These are phyloP conservation scores for Cutaneotrichosporon curvatum DNA, from an alignment of 1,284 basidiomycete species.

Conservation along the genomic window DNA sequence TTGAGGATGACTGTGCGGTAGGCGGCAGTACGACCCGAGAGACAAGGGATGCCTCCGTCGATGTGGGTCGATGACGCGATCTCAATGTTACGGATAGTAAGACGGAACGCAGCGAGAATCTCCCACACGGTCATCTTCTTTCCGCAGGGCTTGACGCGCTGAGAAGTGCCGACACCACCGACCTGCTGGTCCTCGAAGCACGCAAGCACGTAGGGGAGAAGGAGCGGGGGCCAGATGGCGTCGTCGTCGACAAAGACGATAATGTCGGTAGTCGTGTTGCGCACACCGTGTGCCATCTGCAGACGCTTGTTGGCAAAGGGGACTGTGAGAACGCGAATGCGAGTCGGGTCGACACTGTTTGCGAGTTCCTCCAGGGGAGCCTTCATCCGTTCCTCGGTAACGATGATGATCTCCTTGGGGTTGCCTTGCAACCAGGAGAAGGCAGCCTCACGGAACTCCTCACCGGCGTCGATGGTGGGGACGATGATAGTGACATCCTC, in stretches of 20 bases:
- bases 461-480: constrained; percentile 87
- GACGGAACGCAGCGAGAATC: constrained; percentile 80
- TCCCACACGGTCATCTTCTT: constrained; percentile 83
- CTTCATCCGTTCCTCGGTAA: constrained; percentile 84
- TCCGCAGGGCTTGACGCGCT: constrained; percentile 75
- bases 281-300: constrained; percentile 86
- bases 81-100: constrained; percentile 87
- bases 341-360: constrained; percentile 69
- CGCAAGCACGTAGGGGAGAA: constrained; percentile 74
- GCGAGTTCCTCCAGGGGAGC: constrained; percentile 79
- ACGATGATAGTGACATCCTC: constrained; percentile 94
- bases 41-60: constrained; percentile 81
- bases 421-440: constrained; percentile 81
- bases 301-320: constrained; percentile 87
- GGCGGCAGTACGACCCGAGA: constrained; percentile 83
- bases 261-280: constrained; percentile 80
- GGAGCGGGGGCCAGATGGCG: constrained; percentile 85
- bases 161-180: constrained; percentile 82
- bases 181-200: constrained; percentile 90
- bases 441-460: constrained; percentile 87
- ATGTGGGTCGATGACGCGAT: constrained; percentile 81
- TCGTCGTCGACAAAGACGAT: constrained; percentile 94
- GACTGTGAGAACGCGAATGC: constrained; percentile 79
- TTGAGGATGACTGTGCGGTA: constrained; percentile 88
- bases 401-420: constrained; percentile 86